Evolutionary conservation across 306 rosid genomes (phyloP), one percentile per base, ranked within the genome.

Genomic region (Phaseolus lunatus): DNA sequence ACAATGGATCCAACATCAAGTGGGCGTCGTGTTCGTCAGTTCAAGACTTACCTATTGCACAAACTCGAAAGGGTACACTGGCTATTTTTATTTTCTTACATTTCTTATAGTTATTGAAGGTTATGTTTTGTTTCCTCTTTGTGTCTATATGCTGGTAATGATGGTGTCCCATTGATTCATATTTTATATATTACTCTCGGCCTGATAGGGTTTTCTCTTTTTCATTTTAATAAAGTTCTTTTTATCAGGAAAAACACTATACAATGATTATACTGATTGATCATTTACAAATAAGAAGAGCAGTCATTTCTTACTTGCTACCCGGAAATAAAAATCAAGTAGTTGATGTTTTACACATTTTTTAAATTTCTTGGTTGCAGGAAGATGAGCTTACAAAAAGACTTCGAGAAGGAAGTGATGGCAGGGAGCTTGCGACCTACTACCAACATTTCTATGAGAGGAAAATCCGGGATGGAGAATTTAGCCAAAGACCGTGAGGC

Each of bases 1-100:
- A 64, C 0, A 9, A 89, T 88, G 97, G 99, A 96, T 85, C 90
- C 89, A 75, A 87, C 75, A 23, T 96, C 99, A 75, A 81, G 85
- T 76, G 97, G 96, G 63, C 98, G 99, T 14, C 92, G 98, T 82
- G 99, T 96, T 85, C 97, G 98, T 5, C 98, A 96, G 73, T 96
- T 96, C 85, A 96, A 96, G 86, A 96, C 99, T 0, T 90, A 77
- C 78, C 85, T 96, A 37, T 78, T 96, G 87, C 94, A 89, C 84
- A 86, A 75, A 86, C 98, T 96, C 26, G 91, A 96, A 84, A 86
- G 1, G 95, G 99, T 95, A 79, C 37, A 59, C 76, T 65, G 35
- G 6, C 45, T 79, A 67, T 37, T 29, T 78, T 76, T 75, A 20
- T 27, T 74, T 80, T 78, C 52, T 58, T 80, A 53, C 65, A 37